phyloP scores from a whole-genome alignment of 2,329 filamentous ascomycete genomes.

The Meredithiella fracta region DNA sequence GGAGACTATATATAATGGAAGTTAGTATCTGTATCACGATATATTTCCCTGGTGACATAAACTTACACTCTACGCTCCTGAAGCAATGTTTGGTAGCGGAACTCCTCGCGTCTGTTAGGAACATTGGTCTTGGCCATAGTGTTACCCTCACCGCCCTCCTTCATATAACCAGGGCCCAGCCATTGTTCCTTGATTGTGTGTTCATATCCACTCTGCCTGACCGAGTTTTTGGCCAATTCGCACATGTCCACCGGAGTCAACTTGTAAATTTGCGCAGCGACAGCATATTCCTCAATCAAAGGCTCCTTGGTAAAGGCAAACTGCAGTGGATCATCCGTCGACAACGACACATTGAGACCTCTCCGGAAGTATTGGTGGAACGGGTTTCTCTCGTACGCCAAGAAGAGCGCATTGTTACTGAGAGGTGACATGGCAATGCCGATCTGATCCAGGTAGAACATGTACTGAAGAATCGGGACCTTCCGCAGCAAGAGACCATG shows the following conservation, averaged over 20 bases:
- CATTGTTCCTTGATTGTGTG: conserved; percentile 76
- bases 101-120: conserved; percentile 79
- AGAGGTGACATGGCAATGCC: conserved; percentile 98
- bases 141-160: conserved; percentile 70
- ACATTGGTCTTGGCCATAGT: conserved; percentile 93
- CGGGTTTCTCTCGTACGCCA: conserved; percentile 92
- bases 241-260: conserved; percentile 96
- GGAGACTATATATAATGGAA: conserved; percentile 5
- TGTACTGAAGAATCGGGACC: conserved; percentile 84
- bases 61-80: conserved; percentile 74
- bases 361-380: conserved; percentile 92
- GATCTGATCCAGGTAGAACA: conserved; percentile 96
- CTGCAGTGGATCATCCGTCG: conserved; percentile 90
- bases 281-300: conserved; percentile 92
- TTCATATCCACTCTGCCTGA: conserved; percentile 89
- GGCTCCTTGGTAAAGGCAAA: conserved; percentile 98
- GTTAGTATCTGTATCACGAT: neutral
- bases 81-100: conserved; percentile 68
- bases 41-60: neutral
- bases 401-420: conserved; percentile 91
- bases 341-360: conserved; percentile 86
- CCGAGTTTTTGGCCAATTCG: conserved; percentile 89
- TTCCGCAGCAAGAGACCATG: conserved; percentile 87
- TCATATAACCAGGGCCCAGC: conserved; percentile 63
- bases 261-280: conserved; percentile 97